Base-by-base conservation (phyloP, 176 grass and related monocot species). In the sorghum (Sorghum bicolor) region DNA sequence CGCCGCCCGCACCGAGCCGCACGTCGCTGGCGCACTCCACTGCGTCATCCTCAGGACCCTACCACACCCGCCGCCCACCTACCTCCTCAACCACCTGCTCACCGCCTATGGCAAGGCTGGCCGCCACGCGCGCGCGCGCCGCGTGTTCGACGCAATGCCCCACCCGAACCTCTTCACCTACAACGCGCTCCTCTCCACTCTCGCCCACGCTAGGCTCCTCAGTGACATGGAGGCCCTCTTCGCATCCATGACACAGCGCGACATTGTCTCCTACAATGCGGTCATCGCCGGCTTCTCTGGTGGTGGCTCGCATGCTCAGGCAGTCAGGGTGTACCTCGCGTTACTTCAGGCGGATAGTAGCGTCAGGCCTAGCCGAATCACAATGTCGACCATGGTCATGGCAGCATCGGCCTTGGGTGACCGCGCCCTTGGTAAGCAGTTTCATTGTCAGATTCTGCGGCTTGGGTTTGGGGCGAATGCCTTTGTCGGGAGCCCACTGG, bases 201-300 rank as follows among this genome's bases (percentile, higher is more conserved):
- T 86, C 45, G 86, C 92, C 65, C 84, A 83, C 31, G 55, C 70
- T 4, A 73, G 80, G 4, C 53, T 75, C 15, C 7, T 86, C 15
- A 5, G 10, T 0, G 86, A 86, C 6, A 86, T 91, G 88, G 86
- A 86, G 14, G 0, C 17, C 0, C 55, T 88, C 53, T 94, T 94
- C 30, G 47, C 25, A 2, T 69, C 75, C 29, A 94, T 91, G 88
- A 66, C 76, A 10, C 43, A 83, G 1, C 84, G 83, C 1, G 88
- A 94, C 20, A 29, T 22, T 0, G 80, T 94, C 24, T 94, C 92
- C 14, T 94, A 88, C 86, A 94, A 94, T n/a, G 58, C 89, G 8
- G 76, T 91, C 50, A 81, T 94, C 5, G 37, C 89, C 0, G 92
- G 80, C 48, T 89, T 91, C 71, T 88, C 86, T 0, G 8, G 65